Conservation (phyloP, 2,329 filamentous ascomycete species). For the Talaromyces sp. region DNA sequence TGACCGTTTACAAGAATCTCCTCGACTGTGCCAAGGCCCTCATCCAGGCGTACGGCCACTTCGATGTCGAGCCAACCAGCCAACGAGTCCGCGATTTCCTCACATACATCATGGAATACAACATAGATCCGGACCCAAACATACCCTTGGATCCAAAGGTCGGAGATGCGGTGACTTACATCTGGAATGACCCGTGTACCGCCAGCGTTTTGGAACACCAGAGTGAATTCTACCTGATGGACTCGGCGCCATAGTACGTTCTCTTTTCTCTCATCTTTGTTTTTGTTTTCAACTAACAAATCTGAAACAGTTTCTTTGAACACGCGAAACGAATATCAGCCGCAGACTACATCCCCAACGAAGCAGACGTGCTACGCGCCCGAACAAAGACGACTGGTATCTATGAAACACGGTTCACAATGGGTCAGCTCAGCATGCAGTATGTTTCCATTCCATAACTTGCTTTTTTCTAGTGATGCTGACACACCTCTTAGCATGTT, state of each 20-base stretch:
- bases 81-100: conserved; percentile 69
- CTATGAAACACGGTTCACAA: conserved; percentile 96
- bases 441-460: conserved; percentile 47
- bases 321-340: conserved; percentile 81
- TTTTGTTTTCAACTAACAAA: conserved; percentile 13
- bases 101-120: conserved; percentile 79
- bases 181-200: conserved; percentile 88
- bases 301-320: conserved; percentile 76
- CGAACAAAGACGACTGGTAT: conserved; percentile 98
- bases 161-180: conserved; percentile 73
- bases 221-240: conserved; percentile 98
- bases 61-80: conserved; percentile 73
- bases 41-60: conserved; percentile 86
- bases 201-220: conserved; percentile 83
- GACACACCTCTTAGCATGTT: conserved; percentile 72
- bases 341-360: conserved; percentile 82
- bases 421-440: conserved; percentile 99
- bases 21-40: conserved; percentile 94
- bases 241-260: conserved; percentile 92
- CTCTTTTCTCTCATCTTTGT: not conserved
- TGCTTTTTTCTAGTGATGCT: not conserved
- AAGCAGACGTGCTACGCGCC: conserved; percentile 91
- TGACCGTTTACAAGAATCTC: conserved; percentile 97
- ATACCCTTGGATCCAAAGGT: conserved; percentile 76
- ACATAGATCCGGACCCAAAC: conserved; percentile 84